Base-by-base conservation (phyloP, 2,329 filamentous ascomycete genomes). In the Botrytis medusae region DNA sequence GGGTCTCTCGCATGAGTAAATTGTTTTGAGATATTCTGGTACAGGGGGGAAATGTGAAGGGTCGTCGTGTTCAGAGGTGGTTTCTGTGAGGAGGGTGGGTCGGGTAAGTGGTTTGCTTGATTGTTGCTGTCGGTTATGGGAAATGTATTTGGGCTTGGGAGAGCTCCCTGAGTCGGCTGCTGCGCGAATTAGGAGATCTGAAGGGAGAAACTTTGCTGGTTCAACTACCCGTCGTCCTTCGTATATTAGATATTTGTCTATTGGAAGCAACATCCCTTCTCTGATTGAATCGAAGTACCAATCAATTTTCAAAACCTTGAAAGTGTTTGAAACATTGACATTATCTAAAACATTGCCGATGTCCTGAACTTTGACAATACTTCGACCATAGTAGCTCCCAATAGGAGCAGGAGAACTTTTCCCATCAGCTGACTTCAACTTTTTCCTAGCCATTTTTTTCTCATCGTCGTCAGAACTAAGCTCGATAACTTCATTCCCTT, bases 1-100 rank as follows among this genome's bases (percentile, higher is more conserved):
- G 1, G 90, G 88, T 37, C 95, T 90, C 80, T 97, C 89, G 78
- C 96, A 98, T 8, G 95, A 91, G 81, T 96, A 97, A 9, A 85
- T 85, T 18, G 89, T 84, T 42, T 87, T 86, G 72, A 92, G 82
- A 60, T 86, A 97, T 3, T 88, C 87, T 1, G 94, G 95, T 20
- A 93, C 83, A 0, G 87, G 85, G 0, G 93, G 93, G 1, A 93
- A 80, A 74, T 82, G 73, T 42, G 83, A 79, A 1, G 83, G 81
- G 29, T 87, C 85, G 40, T 97, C 92, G 73, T 95, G 87, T 74
- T 97, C 94, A 4, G 91, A 93, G 0, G 94, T 97, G 0, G 92
- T 93, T 79, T 92, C 86, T 54, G 90, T 80, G 9, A 97, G 82
- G 67, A 78, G 71, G 71, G 79, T 71, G 80, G 79, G 71, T 83